Evolutionary conservation across 345 rosid genomes (phyloP).

Genomic region (Conringia planisiliqua): DNA sequence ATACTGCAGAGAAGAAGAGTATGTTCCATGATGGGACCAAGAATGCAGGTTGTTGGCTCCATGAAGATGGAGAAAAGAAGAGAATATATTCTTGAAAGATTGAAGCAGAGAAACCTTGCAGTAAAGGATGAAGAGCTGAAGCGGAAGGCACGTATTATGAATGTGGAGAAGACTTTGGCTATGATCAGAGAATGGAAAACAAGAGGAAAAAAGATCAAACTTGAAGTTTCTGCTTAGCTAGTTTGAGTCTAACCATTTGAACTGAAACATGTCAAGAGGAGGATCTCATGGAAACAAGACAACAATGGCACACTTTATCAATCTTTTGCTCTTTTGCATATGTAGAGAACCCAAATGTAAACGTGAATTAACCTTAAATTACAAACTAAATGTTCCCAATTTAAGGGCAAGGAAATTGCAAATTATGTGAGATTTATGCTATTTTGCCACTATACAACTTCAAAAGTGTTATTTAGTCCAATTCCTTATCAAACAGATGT

Average conservation of each 20-base stretch:
- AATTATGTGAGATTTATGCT: no score
- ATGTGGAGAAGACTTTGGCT: neutral
- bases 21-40: neutral
- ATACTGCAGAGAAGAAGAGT: neutral
- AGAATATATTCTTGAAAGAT: neutral
- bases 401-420: no score
- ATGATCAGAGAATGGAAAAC: neutral
- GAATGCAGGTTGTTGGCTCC: neutral
- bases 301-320: neutral
- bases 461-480: no score
- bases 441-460: no score
- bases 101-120: slow-evolving; percentile 2
- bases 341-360: neutral
- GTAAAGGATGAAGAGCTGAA: neutral
- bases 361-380: no score
- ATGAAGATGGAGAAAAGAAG: neutral
- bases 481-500: no score
- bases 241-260: neutral
- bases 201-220: neutral
- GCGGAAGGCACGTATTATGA: neutral
- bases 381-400: no score
- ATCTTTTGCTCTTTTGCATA: neutral
- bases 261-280: neutral
- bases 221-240: neutral
- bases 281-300: neutral